Conservation (phyloP, 2,329 filamentous ascomycete genomes). For the Celoporthe dispersa region DNA sequence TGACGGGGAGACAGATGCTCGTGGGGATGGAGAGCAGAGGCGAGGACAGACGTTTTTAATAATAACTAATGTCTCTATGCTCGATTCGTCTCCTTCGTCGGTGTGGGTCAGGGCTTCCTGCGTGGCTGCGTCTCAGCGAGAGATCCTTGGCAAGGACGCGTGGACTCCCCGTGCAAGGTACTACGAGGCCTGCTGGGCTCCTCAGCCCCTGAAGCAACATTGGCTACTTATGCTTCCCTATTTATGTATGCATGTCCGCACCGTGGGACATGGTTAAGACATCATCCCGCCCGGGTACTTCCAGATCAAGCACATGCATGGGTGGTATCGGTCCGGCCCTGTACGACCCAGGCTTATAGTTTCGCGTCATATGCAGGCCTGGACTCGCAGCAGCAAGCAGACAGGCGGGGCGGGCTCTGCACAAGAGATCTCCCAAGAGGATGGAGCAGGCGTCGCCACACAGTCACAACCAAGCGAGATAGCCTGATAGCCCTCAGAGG, state of each 20-base stretch:
- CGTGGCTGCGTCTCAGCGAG: conserved; percentile 1
- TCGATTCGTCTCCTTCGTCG: neutral
- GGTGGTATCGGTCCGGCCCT: neutral
- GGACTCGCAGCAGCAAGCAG: neutral
- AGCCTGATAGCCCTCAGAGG: neutral
- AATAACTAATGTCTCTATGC: neutral
- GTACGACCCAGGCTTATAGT: neutral
- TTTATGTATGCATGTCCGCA: neutral
- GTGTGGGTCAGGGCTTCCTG: conserved; percentile 1
- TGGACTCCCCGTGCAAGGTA: neutral
- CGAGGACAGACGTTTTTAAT: neutral
- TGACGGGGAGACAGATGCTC: neutral
- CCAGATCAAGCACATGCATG: neutral
- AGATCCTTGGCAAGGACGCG: conserved; percentile 3
- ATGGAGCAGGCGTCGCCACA: neutral
- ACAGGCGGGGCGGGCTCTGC: too few species aligned
- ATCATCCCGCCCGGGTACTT: neutral
- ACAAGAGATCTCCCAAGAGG: neutral
- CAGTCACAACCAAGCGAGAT: neutral
- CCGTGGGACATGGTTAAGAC: neutral
- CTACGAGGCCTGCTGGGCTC: neutral
- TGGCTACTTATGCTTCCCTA: neutral
- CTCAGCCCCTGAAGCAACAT: neutral
- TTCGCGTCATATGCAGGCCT: neutral
- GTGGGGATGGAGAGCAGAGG: neutral